Base-by-base conservation (phyloP, 352 stramenopile genomes). In the Poterioochromonas sp. region DNA sequence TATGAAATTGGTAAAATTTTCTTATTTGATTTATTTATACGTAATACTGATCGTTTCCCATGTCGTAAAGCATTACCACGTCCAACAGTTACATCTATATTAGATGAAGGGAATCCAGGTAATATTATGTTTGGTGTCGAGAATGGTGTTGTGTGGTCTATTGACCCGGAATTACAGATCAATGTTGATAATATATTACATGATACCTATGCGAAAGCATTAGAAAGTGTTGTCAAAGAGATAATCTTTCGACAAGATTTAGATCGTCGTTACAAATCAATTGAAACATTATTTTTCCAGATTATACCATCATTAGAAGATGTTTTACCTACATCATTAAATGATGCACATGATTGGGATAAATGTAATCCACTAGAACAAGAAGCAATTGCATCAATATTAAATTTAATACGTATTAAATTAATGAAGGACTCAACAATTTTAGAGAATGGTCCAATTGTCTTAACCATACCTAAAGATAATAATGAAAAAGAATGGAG, bases 11-110 rank as follows among this genome's bases (percentile, higher is more conserved):
- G 47, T 26, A 58, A 58, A 58, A 26, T 58, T 15, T 58, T 58
- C 47, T 58, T 58, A 26, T 26, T 58, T 26, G 47, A 58, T 58
- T 26, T 58, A 26, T 58, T 58, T 15, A 58, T 58, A 58, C 15
- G 47, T 26, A 58, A 58, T 26, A 58, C 47, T 26, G 47, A 58
- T 58, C 47, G 47, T 26, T 26, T 74, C 39, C 18, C 0, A 32
- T 69, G 64, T 71, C 44, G 11, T 22, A 70, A 41, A 79, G 74
- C 26, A 15, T 26, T 58, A 26, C 47, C 47, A 58, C 15, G 47
- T 26, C 47, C 47, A 26, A 26, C 15, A 15, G 26, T 15, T 58
- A 58, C 15, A 26, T 15, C 26, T 26, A 58, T 58, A 26, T 15
- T 26, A 58, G 47, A 58, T 58, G 15, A 58, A 15, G 47, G 47